Base-by-base conservation (phyloP, 345 rosid species). In the Streptanthus diversifolius region DNA sequence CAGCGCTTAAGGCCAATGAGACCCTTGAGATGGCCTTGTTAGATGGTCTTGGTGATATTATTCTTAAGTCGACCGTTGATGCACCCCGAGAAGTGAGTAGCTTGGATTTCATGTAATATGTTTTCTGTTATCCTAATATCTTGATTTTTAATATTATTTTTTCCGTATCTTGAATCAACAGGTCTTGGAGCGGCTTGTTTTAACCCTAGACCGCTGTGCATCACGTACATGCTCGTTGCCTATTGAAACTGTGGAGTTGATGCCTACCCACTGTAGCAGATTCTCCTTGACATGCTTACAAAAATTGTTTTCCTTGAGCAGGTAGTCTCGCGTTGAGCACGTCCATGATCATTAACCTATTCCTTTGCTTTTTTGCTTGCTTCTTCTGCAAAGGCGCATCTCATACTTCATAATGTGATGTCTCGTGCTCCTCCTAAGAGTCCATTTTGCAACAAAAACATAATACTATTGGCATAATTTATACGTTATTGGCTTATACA, bases 151-250 rank as follows among this genome's bases (percentile, higher is more conserved):
- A 14, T 49, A 29, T 9, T 9, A 37, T 8, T 45, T 32, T 25
- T 54, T 39, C 47, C 9, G 9, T 29, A 63, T 55, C 39, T 77
- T 37, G 68, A 3, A 39, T 83, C 65, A 57, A 21, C 82, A 91
- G 98, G 83, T 91, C 78, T 74, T 95, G 78, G 88, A 80, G 70
- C 86, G 98, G 53, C 83, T 95, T 62, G 79, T 95, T 76, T 87
- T 87, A 30, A 91, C 96, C 70, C 74, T 95, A 78, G 99, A 95
- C 66, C 93, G 90, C 14, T 95, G 99, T 80, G 98, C 98, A 63
- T 91, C 98, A 65, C 96, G 99, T 24, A 95, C 98, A 29, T 87
- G 93, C 87, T 87, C 95, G 57, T 80, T 95, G 77, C 99, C 99
- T 36, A 25, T 91, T 77, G 96, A 90, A 78, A 95, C 96, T n/a